Conservation (phyloP, 2,329 filamentous ascomycete genomes). For the Ophiostoma sp. region DNA sequence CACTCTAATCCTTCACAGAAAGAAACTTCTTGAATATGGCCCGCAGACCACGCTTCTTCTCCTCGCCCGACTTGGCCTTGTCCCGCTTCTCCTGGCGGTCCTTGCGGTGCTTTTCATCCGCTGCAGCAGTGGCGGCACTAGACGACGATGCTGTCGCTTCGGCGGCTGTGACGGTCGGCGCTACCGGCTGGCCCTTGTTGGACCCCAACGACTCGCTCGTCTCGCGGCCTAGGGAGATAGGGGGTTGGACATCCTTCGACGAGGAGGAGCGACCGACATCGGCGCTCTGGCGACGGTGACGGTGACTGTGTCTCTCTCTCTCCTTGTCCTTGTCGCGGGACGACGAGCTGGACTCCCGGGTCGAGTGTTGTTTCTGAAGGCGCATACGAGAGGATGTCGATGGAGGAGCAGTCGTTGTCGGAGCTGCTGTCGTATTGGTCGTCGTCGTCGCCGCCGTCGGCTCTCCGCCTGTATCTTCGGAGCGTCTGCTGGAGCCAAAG, state of each 20-base stretch:
- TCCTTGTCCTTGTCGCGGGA: conserved; percentile 3
- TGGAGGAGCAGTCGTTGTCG: not conserved
- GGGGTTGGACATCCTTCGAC: not conserved
- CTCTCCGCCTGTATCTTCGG: conserved; percentile 26
- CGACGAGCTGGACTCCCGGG: conserved; percentile 1
- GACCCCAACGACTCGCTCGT: conserved; percentile 22
- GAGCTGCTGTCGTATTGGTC: too few species aligned
- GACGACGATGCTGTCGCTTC: conserved; percentile 21
- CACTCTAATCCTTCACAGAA: not conserved
- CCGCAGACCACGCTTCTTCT: conserved; percentile 29
- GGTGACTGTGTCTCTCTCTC: not conserved
- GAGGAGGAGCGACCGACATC: not conserved
- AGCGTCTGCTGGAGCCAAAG: conserved; percentile 29
- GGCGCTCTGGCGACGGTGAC: conserved; percentile 19
- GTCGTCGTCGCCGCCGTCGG: not conserved
- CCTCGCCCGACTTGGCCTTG: conserved; percentile 25
- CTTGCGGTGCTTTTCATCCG: conserved; percentile 30
- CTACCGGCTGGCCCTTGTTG: conserved; percentile 20
- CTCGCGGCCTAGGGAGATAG: conserved; percentile 13
- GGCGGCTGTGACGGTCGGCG: conserved; percentile 15
- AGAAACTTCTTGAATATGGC: conserved; percentile 30
- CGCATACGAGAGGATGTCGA: conserved; percentile 18
- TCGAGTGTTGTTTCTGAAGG: conserved; percentile 22
- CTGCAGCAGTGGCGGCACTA: not conserved
- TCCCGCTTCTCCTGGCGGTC: conserved; percentile 31